Percentiles rank a stretch among this genome's conserved stretches.
Evolutionary conservation across 1,284 basidiomycete species (phyloP).

Genomic region (Xerocomus alliaceus): DNA sequence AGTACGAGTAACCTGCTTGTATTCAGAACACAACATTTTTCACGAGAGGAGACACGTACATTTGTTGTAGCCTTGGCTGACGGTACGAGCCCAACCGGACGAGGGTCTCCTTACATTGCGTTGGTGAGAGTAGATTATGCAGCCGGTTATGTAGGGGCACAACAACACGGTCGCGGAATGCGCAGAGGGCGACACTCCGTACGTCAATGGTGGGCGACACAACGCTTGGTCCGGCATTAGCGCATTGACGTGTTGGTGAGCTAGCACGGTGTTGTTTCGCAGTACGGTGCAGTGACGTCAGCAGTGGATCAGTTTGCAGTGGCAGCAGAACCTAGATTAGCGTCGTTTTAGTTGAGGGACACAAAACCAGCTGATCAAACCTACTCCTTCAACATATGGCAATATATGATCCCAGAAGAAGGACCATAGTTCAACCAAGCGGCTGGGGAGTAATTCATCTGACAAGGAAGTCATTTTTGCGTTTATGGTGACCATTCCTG

Average conservation of each 20-base stretch:
- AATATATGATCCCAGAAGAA: slow-evolving; percentile 95
- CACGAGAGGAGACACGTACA: slow-evolving; percentile 48
- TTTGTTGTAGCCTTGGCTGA: slow-evolving; percentile 76
- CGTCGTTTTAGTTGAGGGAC: slow-evolving; percentile 5
- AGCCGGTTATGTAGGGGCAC: slow-evolving; percentile 67
- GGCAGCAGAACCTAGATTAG: slow-evolving; percentile 70
- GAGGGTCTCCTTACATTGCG: slow-evolving; percentile 58
- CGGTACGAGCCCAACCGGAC: slow-evolving; percentile 59
- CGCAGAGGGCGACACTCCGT: slow-evolving; percentile 76
- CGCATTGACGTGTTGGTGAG: slow-evolving; percentile 59
- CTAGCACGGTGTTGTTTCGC: slow-evolving; percentile 64
- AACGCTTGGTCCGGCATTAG: slow-evolving; percentile 50
- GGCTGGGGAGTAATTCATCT: slow-evolving; percentile 75
- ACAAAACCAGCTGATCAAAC: slow-evolving; percentile 33
- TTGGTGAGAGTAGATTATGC: slow-evolving; percentile 57
- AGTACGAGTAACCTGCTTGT: slow-evolving; percentile 74
- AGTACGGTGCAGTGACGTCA: slow-evolving; percentile 70
- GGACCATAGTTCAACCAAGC: slow-evolving; percentile 88
- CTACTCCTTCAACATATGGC: slow-evolving; percentile 86
- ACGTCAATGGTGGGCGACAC: slow-evolving; percentile 71
- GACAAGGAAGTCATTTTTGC: slow-evolving; percentile 78
- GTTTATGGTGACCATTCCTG: slow-evolving; percentile 92
- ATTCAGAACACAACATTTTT: slow-evolving; percentile 1
- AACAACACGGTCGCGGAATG: slow-evolving; percentile 83
- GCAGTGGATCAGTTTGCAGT: slow-evolving; percentile 73